phyloP scores from a whole-genome alignment of 495 filamentous ascomycete species.

The Aspergillus sparsus region DNA sequence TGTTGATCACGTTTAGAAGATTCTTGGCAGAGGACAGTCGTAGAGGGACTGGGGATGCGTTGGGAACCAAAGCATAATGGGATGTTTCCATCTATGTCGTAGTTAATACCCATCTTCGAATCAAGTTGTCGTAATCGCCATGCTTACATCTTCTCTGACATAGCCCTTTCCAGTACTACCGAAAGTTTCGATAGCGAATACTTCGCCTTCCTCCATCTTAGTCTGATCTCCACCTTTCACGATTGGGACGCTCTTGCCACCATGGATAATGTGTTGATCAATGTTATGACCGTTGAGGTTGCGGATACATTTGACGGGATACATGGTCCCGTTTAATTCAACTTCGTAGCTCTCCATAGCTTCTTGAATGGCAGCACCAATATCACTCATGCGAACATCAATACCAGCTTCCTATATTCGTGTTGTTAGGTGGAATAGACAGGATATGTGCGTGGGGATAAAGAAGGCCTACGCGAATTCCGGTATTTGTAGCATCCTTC shows the following conservation, averaged over 20 bases:
- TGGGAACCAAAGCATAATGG: constrained; percentile 68
- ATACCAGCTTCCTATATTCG: constrained; percentile 68
- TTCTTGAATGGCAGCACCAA: constrained; percentile 78
- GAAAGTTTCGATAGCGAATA: constrained; percentile 93
- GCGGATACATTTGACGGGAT: constrained; percentile 81
- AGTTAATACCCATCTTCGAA: constrained; percentile 18
- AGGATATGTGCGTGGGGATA: not conserved
- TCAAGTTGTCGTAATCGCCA: constrained; percentile 6
- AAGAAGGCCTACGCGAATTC: constrained; percentile 56
- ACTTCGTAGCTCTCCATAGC: constrained; percentile 89
- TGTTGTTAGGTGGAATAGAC: not conserved
- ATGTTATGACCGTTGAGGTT: constrained; percentile 92
- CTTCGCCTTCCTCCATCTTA: constrained; percentile 94
- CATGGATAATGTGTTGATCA: constrained; percentile 82
- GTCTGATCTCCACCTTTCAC: constrained; percentile 78
- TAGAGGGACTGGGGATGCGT: constrained; percentile 66
- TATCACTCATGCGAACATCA: constrained; percentile 74
- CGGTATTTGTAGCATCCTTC: constrained; percentile 84
- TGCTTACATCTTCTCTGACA: constrained; percentile 72
- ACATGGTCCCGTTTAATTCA: constrained; percentile 71
- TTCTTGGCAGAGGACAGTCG: constrained; percentile 77
- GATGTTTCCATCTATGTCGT: constrained; percentile 62
- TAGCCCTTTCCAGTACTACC: constrained; percentile 88
- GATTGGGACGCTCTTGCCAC: constrained; percentile 85
- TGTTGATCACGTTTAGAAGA: constrained; percentile 80